Evolutionary conservation across 768 basidiomycete species (phyloP), one percentile per base, ranked within the genome.

Genomic region (Naganishia vishniacii): DNA sequence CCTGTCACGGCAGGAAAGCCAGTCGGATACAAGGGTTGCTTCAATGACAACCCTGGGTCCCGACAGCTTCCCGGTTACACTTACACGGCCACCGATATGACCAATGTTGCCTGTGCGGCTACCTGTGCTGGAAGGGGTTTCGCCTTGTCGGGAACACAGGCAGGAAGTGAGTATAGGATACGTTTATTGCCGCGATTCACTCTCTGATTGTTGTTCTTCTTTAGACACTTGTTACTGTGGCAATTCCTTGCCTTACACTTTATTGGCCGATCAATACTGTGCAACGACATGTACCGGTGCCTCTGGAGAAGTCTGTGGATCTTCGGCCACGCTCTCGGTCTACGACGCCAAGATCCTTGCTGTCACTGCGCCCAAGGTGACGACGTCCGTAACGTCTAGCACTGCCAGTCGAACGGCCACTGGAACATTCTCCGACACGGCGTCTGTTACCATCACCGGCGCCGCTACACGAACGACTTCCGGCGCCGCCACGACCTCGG

Each of bases 51-150:
- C 25, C 26, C 37, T 23, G 53, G 53, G 9, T 23, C 44, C 6
- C 67, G 61, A 31, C 46, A 59, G 42, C 46, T 71, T 13, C 62
- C 60, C 40, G 51, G 32, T 23, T 69, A 67, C 62, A 51, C 61
- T 8, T 72, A 65, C 56, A 61, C 65, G 59, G 73, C 69, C 48
- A 73, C 66, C 51, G 65, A 69, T 20, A 69, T 70, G 63, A 66
- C 68, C 15, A 53, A 44, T 41, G 13, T 25, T 1, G 48, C 41
- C 29, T 66, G 65, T 32, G 56, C 37, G 6, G 32, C 23, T 4
- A 47, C 34, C n/a, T 66, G 65, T 53, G 28, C 47, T 4, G 41
- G 41, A 11, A 48, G 28, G 42, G 49, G 49, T 12, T 66, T 49
- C 31, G 44, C 60, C 15, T 62, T 67, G 31, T 63, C 69, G 31